Percentiles rank a stretch among this genome's conserved stretches.
Conservation (phyloP, 2,329 filamentous ascomycete species). For the Graphilbum sp. region DNA sequence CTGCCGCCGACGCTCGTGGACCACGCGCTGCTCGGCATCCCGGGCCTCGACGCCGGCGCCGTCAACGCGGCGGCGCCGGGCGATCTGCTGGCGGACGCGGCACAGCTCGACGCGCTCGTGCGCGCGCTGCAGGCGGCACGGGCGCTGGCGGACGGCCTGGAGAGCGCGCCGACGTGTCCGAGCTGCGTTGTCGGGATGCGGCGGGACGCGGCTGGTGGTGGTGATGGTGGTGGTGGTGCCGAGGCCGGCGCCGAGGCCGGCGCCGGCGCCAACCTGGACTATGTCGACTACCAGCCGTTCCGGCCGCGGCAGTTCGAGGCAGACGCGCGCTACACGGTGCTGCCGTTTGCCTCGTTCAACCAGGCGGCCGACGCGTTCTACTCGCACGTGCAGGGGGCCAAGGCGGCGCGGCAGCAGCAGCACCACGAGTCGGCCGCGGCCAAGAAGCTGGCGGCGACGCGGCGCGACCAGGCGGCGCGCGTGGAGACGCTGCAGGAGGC, state of each 20-base stretch:
- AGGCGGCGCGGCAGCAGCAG: conserved; percentile 64
- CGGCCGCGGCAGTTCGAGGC: conserved; percentile 62
- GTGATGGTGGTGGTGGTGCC: neutral
- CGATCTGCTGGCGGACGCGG: conserved; percentile 51
- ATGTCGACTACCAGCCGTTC: conserved; percentile 94
- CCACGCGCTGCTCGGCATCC: conserved; percentile 49
- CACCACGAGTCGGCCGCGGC: conserved; percentile 72
- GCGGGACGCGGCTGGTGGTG: conserved; percentile 13
- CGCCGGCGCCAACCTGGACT: conserved; percentile 36
- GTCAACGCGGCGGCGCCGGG: conserved; percentile 31
- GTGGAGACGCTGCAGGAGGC: conserved; percentile 69
- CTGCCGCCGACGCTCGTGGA: conserved; percentile 78
- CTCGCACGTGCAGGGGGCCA: conserved; percentile 89
- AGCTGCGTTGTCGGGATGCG: conserved; percentile 72
- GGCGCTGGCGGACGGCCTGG: conserved; percentile 52
- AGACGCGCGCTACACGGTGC: conserved; percentile 46
- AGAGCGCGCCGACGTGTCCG: conserved; percentile 44
- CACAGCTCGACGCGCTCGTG: conserved; percentile 49
- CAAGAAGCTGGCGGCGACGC: conserved; percentile 71
- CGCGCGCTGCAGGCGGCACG: conserved; percentile 54
- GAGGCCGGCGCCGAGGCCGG: neutral
- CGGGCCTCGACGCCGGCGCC: conserved; percentile 51
- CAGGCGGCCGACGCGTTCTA: conserved; percentile 93
- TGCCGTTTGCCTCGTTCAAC: conserved; percentile 77
- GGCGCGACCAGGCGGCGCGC: conserved; percentile 67